A percentile compares a stretch with the other conserved stretches of the same genome.
Conservation (phyloP, 2,329 filamentous ascomycete genomes). For the Cladosporium sp. region DNA sequence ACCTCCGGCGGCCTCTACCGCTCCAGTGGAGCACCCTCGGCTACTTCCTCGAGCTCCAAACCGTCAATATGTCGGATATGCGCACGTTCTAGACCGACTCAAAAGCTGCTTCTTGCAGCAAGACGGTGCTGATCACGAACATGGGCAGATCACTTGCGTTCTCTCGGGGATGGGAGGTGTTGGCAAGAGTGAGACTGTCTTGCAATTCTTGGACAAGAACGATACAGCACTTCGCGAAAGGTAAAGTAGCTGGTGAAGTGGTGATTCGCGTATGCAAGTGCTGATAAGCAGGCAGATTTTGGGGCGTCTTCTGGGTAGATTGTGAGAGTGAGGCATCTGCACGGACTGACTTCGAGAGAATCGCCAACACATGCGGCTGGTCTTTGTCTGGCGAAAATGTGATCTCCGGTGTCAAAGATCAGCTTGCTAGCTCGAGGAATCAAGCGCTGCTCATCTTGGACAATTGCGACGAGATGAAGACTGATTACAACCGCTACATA, state of each 20-base stretch:
- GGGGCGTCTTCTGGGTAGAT: not conserved
- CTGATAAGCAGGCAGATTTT: not conserved
- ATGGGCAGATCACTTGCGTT: not conserved
- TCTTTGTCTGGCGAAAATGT: not conserved
- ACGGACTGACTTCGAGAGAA: not conserved
- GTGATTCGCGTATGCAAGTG: not conserved
- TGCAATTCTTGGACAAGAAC: not conserved
- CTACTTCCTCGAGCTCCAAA: not conserved
- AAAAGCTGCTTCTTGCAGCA: not conserved
- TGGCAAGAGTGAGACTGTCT: not conserved
- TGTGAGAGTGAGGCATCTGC: not conserved
- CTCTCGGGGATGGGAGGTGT: not conserved
- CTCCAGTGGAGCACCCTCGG: not conserved
- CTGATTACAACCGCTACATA: not conserved
- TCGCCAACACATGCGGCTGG: not conserved
- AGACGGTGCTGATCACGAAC: not conserved
- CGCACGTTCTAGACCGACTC: not conserved
- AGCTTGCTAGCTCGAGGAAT: not conserved
- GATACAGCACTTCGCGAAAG: not conserved
- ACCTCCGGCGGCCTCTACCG: too few species aligned
- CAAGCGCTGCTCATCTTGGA: not conserved
- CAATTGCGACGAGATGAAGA: not conserved
- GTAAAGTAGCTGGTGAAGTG: not conserved
- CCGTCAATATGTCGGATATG: not conserved
- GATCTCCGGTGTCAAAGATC: not conserved